These are phyloP conservation scores for Piper betle DNA, from an alignment of 164 flowering plant genomes.

Conservation along the genomic window DNA sequence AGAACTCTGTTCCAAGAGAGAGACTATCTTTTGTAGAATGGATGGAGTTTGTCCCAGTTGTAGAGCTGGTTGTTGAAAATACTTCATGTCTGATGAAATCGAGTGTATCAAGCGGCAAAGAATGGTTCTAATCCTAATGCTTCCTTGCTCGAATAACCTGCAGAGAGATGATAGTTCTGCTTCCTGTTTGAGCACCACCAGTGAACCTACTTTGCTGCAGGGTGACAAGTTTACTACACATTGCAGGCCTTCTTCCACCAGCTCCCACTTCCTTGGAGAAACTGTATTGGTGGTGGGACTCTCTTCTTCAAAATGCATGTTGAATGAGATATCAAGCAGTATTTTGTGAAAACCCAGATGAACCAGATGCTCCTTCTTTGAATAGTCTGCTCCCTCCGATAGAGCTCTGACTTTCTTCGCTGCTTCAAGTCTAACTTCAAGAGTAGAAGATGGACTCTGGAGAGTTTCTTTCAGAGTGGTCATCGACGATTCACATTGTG, in stretches of 20 bases:
- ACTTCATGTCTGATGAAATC: conserved; percentile 22
- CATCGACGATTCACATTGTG: conserved; percentile 16
- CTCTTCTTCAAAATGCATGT: not conserved
- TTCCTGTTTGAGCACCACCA: conserved; percentile 29
- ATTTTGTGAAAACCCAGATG: conserved; percentile 35
- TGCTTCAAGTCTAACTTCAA: conserved; percentile 20
- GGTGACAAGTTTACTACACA: conserved; percentile 32
- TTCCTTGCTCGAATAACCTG: conserved; percentile 28
- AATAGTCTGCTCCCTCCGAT: conserved; percentile 15
- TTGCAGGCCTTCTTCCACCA: conserved; percentile 33
- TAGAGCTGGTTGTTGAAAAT: conserved; percentile 19
- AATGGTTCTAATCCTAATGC: conserved; percentile 16
- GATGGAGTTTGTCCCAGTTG: conserved; percentile 16
- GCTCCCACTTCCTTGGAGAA: conserved; percentile 3
- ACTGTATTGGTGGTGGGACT: conserved; percentile 3
- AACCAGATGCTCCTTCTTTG: conserved; percentile 18
- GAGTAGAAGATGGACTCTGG: conserved; percentile 18
- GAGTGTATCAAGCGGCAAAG: conserved; percentile 37
- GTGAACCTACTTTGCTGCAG: conserved; percentile 13
- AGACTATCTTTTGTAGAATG: conserved; percentile 14
- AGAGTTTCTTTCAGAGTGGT: conserved; percentile 25
- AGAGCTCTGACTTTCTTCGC: conserved; percentile 20
- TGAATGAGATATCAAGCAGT: conserved; percentile 25
- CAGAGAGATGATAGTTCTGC: conserved; percentile 18
- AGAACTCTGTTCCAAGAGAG: conserved; percentile 12